Conservation (phyloP, 306 rosid genomes). For the Abrus precatorius region DNA sequence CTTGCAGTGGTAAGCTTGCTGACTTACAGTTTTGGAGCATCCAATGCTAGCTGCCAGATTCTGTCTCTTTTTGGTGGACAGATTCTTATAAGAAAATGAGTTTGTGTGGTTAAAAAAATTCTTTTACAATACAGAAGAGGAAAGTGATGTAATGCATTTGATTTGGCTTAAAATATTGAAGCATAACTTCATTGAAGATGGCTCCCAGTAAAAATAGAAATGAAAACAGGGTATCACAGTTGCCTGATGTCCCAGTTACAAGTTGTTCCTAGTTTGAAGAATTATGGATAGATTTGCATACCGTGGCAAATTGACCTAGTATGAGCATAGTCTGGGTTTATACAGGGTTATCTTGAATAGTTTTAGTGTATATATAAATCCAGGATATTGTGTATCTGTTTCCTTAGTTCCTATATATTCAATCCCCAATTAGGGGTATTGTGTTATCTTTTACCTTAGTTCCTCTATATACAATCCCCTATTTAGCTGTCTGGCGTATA, state of each 20-base stretch:
- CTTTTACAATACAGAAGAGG: slow-evolving; percentile 49
- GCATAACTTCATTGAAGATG: slow-evolving; percentile 52
- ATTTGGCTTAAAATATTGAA: slow-evolving; percentile 51
- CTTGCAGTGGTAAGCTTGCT: slow-evolving; percentile 65
- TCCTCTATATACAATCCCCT: slow-evolving; percentile 24
- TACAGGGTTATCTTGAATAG: slow-evolving; percentile 44
- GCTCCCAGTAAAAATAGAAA: slow-evolving; percentile 40
- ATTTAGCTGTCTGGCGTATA: slow-evolving; percentile 41
- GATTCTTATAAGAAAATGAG: slow-evolving; percentile 58
- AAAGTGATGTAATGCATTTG: slow-evolving; percentile 53
- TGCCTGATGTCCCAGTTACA: slow-evolving; percentile 37
- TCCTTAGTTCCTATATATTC: slow-evolving; percentile 39
- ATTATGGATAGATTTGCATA: slow-evolving; percentile 45
- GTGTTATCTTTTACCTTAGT: slow-evolving; percentile 39
- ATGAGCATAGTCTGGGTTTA: slow-evolving; percentile 48
- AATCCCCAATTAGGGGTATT: slow-evolving; percentile 41
- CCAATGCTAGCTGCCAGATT: slow-evolving; percentile 59
- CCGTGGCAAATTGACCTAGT: slow-evolving; percentile 49
- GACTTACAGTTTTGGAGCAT: slow-evolving; percentile 59
- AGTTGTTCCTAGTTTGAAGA: slow-evolving; percentile 51
- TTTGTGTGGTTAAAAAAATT: slow-evolving; percentile 47
- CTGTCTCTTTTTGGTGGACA: slow-evolving; percentile 63
- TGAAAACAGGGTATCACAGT: slow-evolving; percentile 42
- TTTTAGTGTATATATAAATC: slow-evolving; percentile 59
- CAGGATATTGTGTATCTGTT: slow-evolving; percentile 47